Conservation (phyloP, 306 rosid genomes). For the Phaseolus lunatus region DNA sequence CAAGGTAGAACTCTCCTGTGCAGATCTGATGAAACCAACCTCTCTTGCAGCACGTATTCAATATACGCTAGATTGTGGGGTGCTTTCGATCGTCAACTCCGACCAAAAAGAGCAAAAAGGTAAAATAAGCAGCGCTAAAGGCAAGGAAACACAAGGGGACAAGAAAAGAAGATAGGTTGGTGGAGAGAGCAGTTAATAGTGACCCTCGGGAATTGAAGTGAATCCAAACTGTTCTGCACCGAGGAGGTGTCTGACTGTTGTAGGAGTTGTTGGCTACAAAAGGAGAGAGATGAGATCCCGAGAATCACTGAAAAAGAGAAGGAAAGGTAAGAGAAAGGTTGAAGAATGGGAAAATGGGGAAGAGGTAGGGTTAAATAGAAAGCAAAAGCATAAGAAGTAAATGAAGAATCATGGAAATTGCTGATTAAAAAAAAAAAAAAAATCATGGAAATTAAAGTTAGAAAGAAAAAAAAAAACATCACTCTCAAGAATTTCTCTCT, state of each 20-base stretch:
- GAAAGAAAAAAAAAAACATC: slow-evolving; percentile 47
- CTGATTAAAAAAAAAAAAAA: no score
- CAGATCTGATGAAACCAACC: slow-evolving; percentile 63
- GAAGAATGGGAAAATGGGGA: slow-evolving; percentile 63
- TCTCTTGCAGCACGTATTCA: slow-evolving; percentile 40
- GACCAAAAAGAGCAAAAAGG: slow-evolving; percentile 41
- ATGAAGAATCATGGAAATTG: neutral
- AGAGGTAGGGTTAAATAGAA: slow-evolving; percentile 64
- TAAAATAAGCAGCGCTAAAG: slow-evolving; percentile 25
- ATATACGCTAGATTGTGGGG: neutral
- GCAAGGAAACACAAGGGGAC: slow-evolving; percentile 30
- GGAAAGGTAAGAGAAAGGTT: slow-evolving; percentile 15
- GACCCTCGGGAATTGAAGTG: slow-evolving; percentile 69
- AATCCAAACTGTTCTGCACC: slow-evolving; percentile 9
- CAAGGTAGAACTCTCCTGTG: slow-evolving; percentile 24
- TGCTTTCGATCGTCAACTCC: slow-evolving; percentile 34
- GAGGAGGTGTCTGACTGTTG: slow-evolving; percentile 19
- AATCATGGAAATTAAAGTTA: neutral
- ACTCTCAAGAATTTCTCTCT: slow-evolving; percentile 57
- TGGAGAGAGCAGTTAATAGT: slow-evolving; percentile 22
- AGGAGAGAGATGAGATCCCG: slow-evolving; percentile 69
- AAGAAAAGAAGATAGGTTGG: slow-evolving; percentile 30
- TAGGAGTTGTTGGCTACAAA: slow-evolving; percentile 34
- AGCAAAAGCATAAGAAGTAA: slow-evolving; percentile 47
- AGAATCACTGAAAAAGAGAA: slow-evolving; percentile 51